Base-by-base conservation (phyloP, 345 rosid species). In the Arabidopsis arenosa region DNA sequence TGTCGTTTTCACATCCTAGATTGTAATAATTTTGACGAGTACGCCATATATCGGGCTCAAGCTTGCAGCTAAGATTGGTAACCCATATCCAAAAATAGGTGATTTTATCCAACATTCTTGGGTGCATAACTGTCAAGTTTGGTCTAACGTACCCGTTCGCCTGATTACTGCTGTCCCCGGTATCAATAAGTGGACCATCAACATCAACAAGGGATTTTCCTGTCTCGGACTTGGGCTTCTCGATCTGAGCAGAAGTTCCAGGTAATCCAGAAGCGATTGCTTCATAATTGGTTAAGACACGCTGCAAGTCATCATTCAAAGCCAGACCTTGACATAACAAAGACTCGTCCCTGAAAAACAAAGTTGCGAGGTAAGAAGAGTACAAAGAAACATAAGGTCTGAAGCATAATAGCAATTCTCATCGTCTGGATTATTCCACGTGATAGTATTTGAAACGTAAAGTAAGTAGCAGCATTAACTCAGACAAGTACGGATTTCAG, bases 281-380 rank as follows among this genome's bases (percentile, higher is more conserved):
- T 83, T 96, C 97, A 73, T 96, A 94, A 81, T 84, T 96, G 65
- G 92, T 92, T 67, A 96, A 83, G 69, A 96, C 80, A 63, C 92
- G 96, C 79, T 96, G 97, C 96, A 96, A 81, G 82, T 93, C 98
- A 81, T 96, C 99, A 85, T 96, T 96, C 77, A 93, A 72, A 30
- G 94, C 86, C 76, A 96, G 84, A 71, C 98, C 99, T 83, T 93
- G 97, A 75, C 93, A 80, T 66, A 96, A 82, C 70, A 96, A 87
- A 40, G 94, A 88, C 77, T 96, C 97, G 55, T 96, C 99, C 85
- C 99, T 96, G 85, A 64, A 87, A 63, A n/a, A 61, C 30, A 66
- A 18, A 51, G 7, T 17, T 59, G 52, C 7, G 44, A 72, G 64
- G 28, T 72, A 48, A 68, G 56, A 52, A 52, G 17, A 59, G 12